These are phyloP conservation scores for Knoxia roxburghii DNA, from an alignment of 257 asterid species.

Conservation along the genomic window DNA sequence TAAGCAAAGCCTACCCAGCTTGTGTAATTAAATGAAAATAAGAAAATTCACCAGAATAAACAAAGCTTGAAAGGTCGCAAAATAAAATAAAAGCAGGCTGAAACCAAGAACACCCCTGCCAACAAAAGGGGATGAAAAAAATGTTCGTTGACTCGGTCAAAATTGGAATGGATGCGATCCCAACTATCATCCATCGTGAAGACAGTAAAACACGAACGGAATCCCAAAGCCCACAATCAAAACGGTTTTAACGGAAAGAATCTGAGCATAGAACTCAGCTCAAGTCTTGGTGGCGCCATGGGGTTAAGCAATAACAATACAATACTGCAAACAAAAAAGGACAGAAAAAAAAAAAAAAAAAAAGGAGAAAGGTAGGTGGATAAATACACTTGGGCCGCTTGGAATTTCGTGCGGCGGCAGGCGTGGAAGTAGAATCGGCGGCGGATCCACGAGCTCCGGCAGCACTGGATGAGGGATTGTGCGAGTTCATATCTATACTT, in stretches of 20 bases:
- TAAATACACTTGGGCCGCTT: conserved; percentile 78
- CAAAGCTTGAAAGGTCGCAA: neutral
- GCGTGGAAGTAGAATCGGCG: conserved; percentile 55
- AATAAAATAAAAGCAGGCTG: no score
- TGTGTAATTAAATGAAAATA: neutral
- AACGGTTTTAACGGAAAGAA: neutral
- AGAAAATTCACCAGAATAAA: neutral
- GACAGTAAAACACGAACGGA: neutral
- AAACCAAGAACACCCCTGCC: no score
- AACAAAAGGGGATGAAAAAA: neutral
- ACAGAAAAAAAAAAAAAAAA: neutral
- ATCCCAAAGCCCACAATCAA: neutral
- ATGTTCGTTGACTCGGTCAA: neutral
- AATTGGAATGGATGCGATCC: neutral
- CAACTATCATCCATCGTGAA: neutral
- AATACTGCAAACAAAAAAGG: neutral
- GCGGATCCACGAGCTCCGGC: conserved; percentile 66
- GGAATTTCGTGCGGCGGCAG: conserved; percentile 68
- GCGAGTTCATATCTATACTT: conserved; percentile 50
- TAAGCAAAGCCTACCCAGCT: neutral
- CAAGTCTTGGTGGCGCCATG: neutral
- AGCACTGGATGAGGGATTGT: conserved; percentile 63
- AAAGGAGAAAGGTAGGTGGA: neutral
- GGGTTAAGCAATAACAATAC: neutral
- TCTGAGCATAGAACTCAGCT: neutral